These are phyloP conservation scores for Scytalidium sp. DNA, from an alignment of 2,329 filamentous ascomycete genomes.

Conservation along the genomic window DNA sequence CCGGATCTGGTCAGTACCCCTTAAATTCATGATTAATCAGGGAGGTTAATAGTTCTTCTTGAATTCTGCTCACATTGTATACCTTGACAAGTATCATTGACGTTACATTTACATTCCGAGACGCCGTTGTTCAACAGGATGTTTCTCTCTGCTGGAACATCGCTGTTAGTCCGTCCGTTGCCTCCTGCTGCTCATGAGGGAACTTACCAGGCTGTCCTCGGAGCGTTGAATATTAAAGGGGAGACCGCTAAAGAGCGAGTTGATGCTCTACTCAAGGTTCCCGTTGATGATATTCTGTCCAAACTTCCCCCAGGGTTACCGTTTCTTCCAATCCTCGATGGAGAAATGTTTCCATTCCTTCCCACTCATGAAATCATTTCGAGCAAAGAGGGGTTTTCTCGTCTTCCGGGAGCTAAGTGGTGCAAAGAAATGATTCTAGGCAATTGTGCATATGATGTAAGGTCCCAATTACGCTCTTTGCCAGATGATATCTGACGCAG, in stretches of 20 bases:
- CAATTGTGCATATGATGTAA: constrained; percentile 43
- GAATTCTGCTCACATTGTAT: not conserved
- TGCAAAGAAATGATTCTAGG: constrained; percentile 44
- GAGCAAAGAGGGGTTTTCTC: constrained; percentile 6
- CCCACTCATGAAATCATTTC: constrained; percentile 14
- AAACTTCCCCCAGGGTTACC: constrained; percentile 33
- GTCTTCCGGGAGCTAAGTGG: constrained; percentile 40
- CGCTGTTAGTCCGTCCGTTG: constrained; percentile 37
- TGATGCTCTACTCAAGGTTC: constrained; percentile 35
- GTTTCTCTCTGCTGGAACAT: constrained; percentile 40
- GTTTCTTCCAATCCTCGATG: constrained; percentile 38
- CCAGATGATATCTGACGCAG: not conserved
- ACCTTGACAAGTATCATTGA: constrained; percentile 19
- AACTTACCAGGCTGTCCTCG: constrained; percentile 36
- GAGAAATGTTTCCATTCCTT: constrained; percentile 33
- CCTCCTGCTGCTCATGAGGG: constrained; percentile 35
- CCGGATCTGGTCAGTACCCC: constrained; percentile 37
- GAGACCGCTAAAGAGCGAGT: constrained; percentile 36
- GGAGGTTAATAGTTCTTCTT: not conserved
- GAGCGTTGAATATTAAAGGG: constrained; percentile 35
- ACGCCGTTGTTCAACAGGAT: constrained; percentile 37
- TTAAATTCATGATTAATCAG: constrained; percentile 6
- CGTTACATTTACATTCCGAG: constrained; percentile 31
- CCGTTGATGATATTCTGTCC: constrained; percentile 37
- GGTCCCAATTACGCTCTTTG: constrained; percentile 18